phyloP scores from a whole-genome alignment of 2,329 filamentous ascomycete genomes.

The Colletotrichum cuscutae region DNA sequence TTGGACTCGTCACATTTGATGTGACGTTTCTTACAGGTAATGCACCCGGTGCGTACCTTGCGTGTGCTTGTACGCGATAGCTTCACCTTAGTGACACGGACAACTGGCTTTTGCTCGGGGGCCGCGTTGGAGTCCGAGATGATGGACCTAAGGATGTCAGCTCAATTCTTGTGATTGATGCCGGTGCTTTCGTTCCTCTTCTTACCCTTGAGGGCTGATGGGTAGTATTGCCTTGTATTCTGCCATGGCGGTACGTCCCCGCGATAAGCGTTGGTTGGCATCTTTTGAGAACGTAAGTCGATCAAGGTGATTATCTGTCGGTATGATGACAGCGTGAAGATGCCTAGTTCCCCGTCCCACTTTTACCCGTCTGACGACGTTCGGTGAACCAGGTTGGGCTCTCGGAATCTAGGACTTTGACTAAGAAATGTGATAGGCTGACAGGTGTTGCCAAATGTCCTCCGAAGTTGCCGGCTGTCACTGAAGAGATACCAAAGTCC shows the following conservation, averaged over 20 bases:
- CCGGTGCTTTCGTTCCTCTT: background rate
- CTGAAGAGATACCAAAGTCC: background rate
- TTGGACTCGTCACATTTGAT: slow-evolving; percentile 37
- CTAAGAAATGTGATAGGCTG: too few species aligned
- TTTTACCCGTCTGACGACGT: background rate
- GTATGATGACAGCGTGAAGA: background rate
- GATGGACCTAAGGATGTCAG: background rate
- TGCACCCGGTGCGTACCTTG: slow-evolving; percentile 36
- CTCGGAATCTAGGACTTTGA: too few species aligned
- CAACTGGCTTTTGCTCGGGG: background rate
- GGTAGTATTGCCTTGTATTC: background rate
- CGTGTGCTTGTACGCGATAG: slow-evolving; percentile 30
- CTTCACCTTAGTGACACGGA: slow-evolving; percentile 16
- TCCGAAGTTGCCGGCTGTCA: too few species aligned
- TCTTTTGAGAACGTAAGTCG: background rate
- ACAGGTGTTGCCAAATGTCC: background rate
- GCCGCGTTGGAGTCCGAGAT: background rate
- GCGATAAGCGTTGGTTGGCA: background rate
- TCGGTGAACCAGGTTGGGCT: too few species aligned
- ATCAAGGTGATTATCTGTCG: too few species aligned
- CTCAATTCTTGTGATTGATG: background rate
- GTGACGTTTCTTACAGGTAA: slow-evolving; percentile 36
- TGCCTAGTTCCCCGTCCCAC: background rate
- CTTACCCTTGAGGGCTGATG: background rate
- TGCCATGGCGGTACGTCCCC: background rate